Percentiles rank a stretch among this genome's conserved stretches.
Conservation (phyloP, 179 eudicot genomes). For the Silene noctiflora region DNA sequence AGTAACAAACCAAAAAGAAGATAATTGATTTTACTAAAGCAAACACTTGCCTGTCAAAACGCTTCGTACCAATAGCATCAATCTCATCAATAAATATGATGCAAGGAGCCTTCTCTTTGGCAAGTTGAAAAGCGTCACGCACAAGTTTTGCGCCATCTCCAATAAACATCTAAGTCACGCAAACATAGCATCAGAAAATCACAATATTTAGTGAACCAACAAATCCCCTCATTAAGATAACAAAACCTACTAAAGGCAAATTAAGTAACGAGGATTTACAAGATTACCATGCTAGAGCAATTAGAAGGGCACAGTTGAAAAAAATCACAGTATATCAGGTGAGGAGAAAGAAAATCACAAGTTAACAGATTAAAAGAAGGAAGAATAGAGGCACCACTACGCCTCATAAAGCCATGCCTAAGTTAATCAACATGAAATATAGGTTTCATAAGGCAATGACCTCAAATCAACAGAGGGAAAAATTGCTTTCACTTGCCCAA, state of each 20-base stretch:
- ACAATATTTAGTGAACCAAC: conserved; percentile 1
- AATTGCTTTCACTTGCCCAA: not conserved
- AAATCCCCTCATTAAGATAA: not conserved
- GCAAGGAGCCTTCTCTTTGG: conserved; percentile 61
- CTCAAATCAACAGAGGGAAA: not conserved
- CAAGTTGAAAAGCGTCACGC: conserved; percentile 64
- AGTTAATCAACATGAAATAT: not conserved
- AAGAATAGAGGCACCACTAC: not conserved
- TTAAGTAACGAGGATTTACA: too few species aligned
- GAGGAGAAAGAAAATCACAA: not conserved
- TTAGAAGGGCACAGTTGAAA: not conserved
- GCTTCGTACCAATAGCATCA: conserved; percentile 52
- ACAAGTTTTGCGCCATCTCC: conserved; percentile 73
- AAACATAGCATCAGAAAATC: conserved; percentile 8
- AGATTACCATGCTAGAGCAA: not conserved
- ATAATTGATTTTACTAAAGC: not conserved
- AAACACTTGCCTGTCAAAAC: conserved; percentile 40
- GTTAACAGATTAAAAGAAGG: not conserved
- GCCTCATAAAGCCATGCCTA: not conserved
- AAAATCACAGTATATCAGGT: not conserved
- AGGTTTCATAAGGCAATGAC: not conserved
- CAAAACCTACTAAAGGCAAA: not conserved
- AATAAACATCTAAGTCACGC: conserved; percentile 56
- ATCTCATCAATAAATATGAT: conserved; percentile 68
- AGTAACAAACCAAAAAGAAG: too few species aligned